Conservation (phyloP, 2,329 filamentous ascomycete species). For the Cladosporium velox region DNA sequence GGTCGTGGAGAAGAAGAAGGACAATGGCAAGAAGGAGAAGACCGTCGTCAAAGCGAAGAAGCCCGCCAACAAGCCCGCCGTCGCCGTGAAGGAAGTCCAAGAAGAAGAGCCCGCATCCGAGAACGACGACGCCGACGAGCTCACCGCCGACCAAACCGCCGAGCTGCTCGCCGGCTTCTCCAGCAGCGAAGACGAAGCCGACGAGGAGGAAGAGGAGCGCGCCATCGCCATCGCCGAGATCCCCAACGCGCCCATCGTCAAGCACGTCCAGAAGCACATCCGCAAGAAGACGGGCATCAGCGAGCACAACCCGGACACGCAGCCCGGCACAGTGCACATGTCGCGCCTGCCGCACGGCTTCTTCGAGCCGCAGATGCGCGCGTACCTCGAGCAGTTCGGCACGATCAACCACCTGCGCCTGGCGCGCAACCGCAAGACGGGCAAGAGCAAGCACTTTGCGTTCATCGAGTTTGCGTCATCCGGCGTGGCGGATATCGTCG, state of each 20-base stretch:
- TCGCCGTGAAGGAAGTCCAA: constrained; percentile 22
- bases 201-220: constrained; percentile 65
- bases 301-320: constrained; percentile 52
- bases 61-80: constrained; percentile 20
- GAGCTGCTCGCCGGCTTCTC: constrained; percentile 55
- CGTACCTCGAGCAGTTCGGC: constrained; percentile 94
- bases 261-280: constrained; percentile 39
- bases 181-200: constrained; percentile 46
- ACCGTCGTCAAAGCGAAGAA: constrained; percentile 21
- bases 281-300: constrained; percentile 47
- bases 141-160: constrained; percentile 51
- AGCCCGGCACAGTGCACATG: constrained; percentile 82
- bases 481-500: constrained; percentile 86
- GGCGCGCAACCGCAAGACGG: constrained; percentile 89
- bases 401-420: constrained; percentile 75
- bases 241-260: constrained; percentile 55
- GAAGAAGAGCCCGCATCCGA: constrained; percentile 23
- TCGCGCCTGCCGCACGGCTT: constrained; percentile 92
- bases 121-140: constrained; percentile 22
- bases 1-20: constrained; percentile 11
- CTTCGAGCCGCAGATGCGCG: constrained; percentile 93
- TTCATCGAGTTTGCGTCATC: constrained; percentile 83
- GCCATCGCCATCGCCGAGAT: constrained; percentile 86
- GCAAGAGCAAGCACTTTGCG: constrained; percentile 87
- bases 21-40: constrained; percentile 19